Evolutionary conservation across 768 basidiomycete species (phyloP).

Genomic region (Trichaptum fuscoviolaceum): DNA sequence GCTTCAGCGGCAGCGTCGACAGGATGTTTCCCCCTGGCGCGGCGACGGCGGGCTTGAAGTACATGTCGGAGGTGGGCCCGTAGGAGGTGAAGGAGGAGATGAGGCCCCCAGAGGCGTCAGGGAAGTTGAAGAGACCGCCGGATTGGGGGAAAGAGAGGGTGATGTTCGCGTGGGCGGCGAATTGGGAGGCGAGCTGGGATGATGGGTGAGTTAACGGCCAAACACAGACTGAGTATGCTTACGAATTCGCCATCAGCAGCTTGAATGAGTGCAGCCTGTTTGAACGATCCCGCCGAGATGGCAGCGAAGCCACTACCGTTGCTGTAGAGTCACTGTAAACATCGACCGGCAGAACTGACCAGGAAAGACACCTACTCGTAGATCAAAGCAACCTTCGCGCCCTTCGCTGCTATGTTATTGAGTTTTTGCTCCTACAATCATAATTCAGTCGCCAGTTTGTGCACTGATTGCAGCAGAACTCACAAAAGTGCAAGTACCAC

Average conservation of each 20-base stretch:
- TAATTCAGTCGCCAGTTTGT: not conserved
- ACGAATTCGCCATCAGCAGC: conserved; percentile 52
- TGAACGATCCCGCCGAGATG: conserved; percentile 41
- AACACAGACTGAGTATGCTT: conserved; percentile 18
- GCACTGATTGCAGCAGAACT: conserved; percentile 11
- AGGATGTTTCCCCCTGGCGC: conserved; percentile 50
- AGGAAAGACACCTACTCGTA: conserved; percentile 42
- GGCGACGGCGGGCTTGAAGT: conserved; percentile 48
- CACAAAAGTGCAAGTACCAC: conserved; percentile 56
- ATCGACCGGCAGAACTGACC: not conserved
- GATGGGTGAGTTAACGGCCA: conserved; percentile 4
- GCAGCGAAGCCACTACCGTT: conserved; percentile 43
- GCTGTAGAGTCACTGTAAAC: conserved; percentile 23
- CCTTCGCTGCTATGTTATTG: conserved; percentile 47
- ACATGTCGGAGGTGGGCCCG: conserved; percentile 57
- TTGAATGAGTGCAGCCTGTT: conserved; percentile 42
- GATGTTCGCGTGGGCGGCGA: conserved; percentile 37
- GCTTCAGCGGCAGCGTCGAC: conserved; percentile 37
- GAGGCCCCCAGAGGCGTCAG: conserved; percentile 48
- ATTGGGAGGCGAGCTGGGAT: conserved; percentile 43
- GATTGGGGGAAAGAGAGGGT: conserved; percentile 44
- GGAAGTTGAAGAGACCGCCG: conserved; percentile 36
- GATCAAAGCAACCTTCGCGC: conserved; percentile 42
- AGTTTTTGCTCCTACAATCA: conserved; percentile 40
- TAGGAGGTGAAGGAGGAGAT: conserved; percentile 51